These are phyloP conservation scores for Citrullus amarus DNA, from an alignment of 306 rosid genomes.

Conservation along the genomic window DNA sequence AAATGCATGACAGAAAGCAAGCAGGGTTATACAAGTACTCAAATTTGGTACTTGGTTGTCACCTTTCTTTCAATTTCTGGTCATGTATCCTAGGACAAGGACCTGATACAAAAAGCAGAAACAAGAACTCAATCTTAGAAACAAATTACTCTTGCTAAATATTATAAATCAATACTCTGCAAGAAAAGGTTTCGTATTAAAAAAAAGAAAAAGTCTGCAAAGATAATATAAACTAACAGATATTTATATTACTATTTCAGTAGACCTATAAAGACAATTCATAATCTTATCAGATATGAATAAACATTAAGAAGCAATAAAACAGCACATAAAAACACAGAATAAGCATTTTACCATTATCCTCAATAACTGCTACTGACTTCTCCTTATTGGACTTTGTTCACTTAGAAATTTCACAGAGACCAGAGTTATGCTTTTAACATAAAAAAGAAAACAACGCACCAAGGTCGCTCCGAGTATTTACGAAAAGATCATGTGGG, in stretches of 20 bases:
- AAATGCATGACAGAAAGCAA: neutral
- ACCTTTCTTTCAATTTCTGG: constrained; percentile 93
- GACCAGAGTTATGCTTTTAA: neutral
- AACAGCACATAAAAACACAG: neutral
- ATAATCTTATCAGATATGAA: neutral
- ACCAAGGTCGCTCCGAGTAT: constrained; percentile 97
- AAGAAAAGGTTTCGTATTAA: neutral
- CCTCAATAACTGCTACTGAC: neutral
- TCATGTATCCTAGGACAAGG: constrained; percentile 87
- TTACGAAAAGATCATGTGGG: constrained; percentile 95
- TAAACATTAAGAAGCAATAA: neutral
- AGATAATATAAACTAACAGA: neutral
- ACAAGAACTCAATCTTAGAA: neutral
- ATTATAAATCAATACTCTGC: neutral
- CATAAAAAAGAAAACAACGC: constrained; percentile 12
- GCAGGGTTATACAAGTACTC: neutral
- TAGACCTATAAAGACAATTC: neutral
- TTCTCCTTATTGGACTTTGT: neutral
- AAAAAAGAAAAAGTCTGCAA: neutral
- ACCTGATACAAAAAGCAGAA: constrained; percentile 36
- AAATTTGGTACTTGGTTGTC: constrained; percentile 2
- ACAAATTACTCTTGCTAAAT: neutral
- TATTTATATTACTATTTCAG: neutral
- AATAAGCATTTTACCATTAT: neutral
- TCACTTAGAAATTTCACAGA: neutral